Evolutionary conservation across 306 rosid genomes (phyloP), one percentile per base, ranked within the genome.

Genomic region (Chamaecrista fasciculata): DNA sequence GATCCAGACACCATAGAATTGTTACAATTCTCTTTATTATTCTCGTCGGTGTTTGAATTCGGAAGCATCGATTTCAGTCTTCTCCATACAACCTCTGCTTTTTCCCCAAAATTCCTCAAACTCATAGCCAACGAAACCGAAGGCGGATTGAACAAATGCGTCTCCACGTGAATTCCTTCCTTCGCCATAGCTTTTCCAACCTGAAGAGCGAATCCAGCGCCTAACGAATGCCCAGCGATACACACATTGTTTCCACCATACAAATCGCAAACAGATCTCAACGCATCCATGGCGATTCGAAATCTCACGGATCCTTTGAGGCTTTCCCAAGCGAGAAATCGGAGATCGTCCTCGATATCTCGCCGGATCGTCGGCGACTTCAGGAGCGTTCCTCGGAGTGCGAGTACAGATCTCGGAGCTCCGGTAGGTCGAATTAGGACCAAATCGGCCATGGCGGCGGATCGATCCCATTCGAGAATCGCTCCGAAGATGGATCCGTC

Each of bases 151-250:
- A 94, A 94, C 53, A 94, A 62, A 65, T 94, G 99, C 3, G 99
- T 88, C 43, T 91, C 99, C 6, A 91, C 88, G 69, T 65, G 87
- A 20, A 91, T 78, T 8, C 96, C 96, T 62, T 94, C 95, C 73
- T 89, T 94, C 11, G 99, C 99, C 28, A 94, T 57, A 26, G 92
- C 80, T 55, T 94, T 94, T 50, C 98, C 99, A 1, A 94, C 91
- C 68, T 94, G 97, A 64, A 94, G 95, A 74, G 97, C 95, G 71
- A 94, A 91, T 2, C 99, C 97, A 33, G 99, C 99, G 4, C 97
- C 99, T 25, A 94, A 62, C n/a, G 97, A 94, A 71, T 91, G 99
- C 6, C 99, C 99, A 4, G 99, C 91, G 49, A 89, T 68, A 20
- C 96, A 91, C 2, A 94, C 91, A 81, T 89, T 94, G 31, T 74